A percentile compares a stretch with the other conserved stretches of the same genome.
Conservation (phyloP, 176 grass and related monocot genomes). For the Avena sativa region DNA sequence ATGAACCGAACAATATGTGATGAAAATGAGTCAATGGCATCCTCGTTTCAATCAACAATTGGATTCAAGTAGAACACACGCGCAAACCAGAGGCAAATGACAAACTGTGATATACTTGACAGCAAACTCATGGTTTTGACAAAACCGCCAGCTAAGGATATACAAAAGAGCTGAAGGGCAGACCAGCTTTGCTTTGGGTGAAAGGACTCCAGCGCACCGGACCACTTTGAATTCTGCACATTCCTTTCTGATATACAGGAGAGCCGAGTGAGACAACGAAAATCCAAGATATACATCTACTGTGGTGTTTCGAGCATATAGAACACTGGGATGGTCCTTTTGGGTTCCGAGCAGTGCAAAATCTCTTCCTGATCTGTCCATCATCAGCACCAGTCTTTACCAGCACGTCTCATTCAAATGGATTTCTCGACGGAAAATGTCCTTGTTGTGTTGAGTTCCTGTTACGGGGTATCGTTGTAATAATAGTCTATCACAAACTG, state of each 20-base stretch:
- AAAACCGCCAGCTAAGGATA: slow-evolving; percentile 7
- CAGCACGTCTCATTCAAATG: slow-evolving; percentile 70
- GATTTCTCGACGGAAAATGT: slow-evolving; percentile 65
- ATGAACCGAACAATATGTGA: slow-evolving; percentile 9
- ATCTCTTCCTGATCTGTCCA: slow-evolving; percentile 12
- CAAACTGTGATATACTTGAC: slow-evolving; percentile 11
- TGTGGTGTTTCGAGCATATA: slow-evolving; percentile 7
- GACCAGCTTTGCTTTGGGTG: slow-evolving; percentile 10
- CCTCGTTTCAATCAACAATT: slow-evolving; percentile 9
- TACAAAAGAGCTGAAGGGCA: slow-evolving; percentile 2
- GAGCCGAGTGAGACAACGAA: background rate
- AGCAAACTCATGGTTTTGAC: slow-evolving; percentile 21
- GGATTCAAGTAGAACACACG: slow-evolving; percentile 2
- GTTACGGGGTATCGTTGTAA: slow-evolving; percentile 41
- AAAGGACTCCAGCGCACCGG: slow-evolving; percentile 16
- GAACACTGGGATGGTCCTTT: background rate
- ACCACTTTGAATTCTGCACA: slow-evolving; percentile 30
- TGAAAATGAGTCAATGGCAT: slow-evolving; percentile 14
- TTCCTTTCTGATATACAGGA: slow-evolving; percentile 43
- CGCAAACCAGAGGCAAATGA: slow-evolving; percentile 9
- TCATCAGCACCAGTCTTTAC: slow-evolving; percentile 21
- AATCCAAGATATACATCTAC: slow-evolving; percentile 49
- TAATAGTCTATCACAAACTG: slow-evolving; percentile 11
- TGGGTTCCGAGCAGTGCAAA: background rate
- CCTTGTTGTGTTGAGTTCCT: slow-evolving; percentile 72